Evolutionary conservation across 352 stramenopile genomes (phyloP), one percentile per base, ranked within the genome.

Genomic region (Globisporangium uncinulatum): DNA sequence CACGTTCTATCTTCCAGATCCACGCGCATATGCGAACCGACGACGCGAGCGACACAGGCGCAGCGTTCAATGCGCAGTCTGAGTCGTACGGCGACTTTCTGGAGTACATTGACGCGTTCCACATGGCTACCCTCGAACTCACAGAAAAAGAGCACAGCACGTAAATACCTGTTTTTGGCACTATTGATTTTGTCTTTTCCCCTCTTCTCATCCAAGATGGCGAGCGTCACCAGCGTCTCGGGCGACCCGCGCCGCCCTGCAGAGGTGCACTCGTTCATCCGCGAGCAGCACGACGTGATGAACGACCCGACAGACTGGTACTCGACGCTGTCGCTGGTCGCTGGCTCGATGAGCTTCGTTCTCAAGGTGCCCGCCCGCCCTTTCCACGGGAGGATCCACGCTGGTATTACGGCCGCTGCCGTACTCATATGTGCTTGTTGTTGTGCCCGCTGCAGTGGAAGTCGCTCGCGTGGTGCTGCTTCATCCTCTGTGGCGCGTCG

Each of bases 191-290:
- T 14, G 11, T 14, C 39, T 44, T 15, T 1, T 7, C 2, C 15
- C 13, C 39, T 44, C 39, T 2, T 39, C 34, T 39, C 34, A 39
- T 39, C 34, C 6, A 39, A 11, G 34, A 45, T 7, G 15, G 21
- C 20, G 34, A 47, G 21, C 9, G 70, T 69, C 61, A 56, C 57
- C 17, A 48, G 36, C 44, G 63, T 62, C 37, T 58, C 55, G 29
- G 74, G 80, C 57, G 79, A 91, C 53, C 79, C 78, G 43, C 74
- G 73, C 10, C 78, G 76, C 48, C 79, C 78, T n/a, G 71, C 67
- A 20, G 75, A 85, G 55, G 67, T 89, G 61, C 74, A 88, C 57
- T 73, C 81, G 63, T 89, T 89, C 60, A 69, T 91, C 59, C 81
- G 76, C 49, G 73, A 86, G 59, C 54, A 63, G 47, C 57, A 77